Evolutionary conservation across 2,329 filamentous ascomycete genomes (phyloP), one percentile per base, ranked within the genome.

Genomic region (Hymenotorrendiella dingleyae): DNA sequence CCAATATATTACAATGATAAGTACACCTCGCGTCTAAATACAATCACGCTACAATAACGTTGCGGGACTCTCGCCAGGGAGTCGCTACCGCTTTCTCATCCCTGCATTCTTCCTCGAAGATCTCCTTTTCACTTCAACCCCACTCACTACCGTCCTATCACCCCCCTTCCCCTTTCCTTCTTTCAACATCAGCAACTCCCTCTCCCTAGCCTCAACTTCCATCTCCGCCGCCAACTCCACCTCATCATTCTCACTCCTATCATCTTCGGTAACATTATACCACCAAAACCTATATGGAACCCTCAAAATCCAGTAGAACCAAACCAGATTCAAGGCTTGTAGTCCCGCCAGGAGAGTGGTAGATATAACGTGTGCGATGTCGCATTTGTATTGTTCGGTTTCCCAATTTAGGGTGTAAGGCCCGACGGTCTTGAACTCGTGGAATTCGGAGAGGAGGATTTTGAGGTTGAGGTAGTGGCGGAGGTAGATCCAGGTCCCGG

Each of bases 401-500:
- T 75, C 80, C 86, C 86, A 91, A 68, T 90, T 76, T 48, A 90
- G 70, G 58, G 80, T 78, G 62, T 79, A 90, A 33, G 84, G 82
- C 1, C 85, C 86, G 44, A 90, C 70, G 32, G 81, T 86, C 54
- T 74, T 70, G 67, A 86, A 89, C 58, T 87, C 78, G 55, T 80
- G 86, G 57, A 89, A 76, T 47, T 89, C 74, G 26, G 83, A 86
- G 64, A 71, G 80, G 57, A 93, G 73, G 64, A 93, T 88, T 58
- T 73, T 72, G 38, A 91, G 73, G 68, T 91, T 91, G 61, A 89
- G 72, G 67, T 81, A 87, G 67, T 97, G 90, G 42, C 90, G 87
- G 50, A 91, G 71, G 70, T 97, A 96, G 59, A 88, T 80, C 90
- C 90, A 97, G 47, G 84, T 72, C 52, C 69, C 70, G 64, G 94